phyloP scores from a whole-genome alignment of 345 rosid genomes.

The Excoecaria agallocha region DNA sequence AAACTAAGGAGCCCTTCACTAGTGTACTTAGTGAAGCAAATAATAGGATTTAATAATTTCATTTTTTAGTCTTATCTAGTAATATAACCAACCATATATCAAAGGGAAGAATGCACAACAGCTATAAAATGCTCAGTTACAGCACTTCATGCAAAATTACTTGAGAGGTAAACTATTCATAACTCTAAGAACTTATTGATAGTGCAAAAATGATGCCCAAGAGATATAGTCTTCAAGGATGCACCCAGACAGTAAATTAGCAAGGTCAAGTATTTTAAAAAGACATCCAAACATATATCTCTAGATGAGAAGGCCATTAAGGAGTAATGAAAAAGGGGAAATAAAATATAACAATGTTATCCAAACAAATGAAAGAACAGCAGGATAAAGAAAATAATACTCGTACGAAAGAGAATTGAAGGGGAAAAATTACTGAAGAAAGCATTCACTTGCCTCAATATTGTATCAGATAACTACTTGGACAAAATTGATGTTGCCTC shows the following conservation, averaged over 20 bases:
- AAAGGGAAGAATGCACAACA: not conserved
- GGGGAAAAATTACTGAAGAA: not conserved
- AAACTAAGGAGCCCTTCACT: too few relatives aligned
- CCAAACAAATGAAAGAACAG: too few relatives aligned
- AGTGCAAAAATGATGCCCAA: not conserved
- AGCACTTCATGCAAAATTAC: not conserved
- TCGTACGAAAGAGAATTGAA: not conserved
- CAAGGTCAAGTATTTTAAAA: not conserved
- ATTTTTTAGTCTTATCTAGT: not conserved
- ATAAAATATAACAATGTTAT: too few relatives aligned
- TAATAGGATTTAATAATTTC: too few relatives aligned
- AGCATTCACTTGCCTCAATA: conserved; percentile 50
- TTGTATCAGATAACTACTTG: conserved; percentile 71
- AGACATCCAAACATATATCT: not conserved
- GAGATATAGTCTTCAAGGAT: not conserved
- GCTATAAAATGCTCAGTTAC: not conserved
- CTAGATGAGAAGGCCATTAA: not conserved
- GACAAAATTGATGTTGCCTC: conserved; percentile 80
- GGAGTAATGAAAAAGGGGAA: not conserved
- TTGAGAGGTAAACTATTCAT: not conserved
- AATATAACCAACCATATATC: not conserved
- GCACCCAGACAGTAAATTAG: not conserved
- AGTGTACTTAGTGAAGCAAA: too few relatives aligned
- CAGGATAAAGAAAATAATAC: not conserved
- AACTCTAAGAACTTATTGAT: not conserved